Evolutionary conservation across 257 asterid genomes (phyloP), one percentile per base, ranked within the genome.

Genomic region (Solanum megistacrolobum): DNA sequence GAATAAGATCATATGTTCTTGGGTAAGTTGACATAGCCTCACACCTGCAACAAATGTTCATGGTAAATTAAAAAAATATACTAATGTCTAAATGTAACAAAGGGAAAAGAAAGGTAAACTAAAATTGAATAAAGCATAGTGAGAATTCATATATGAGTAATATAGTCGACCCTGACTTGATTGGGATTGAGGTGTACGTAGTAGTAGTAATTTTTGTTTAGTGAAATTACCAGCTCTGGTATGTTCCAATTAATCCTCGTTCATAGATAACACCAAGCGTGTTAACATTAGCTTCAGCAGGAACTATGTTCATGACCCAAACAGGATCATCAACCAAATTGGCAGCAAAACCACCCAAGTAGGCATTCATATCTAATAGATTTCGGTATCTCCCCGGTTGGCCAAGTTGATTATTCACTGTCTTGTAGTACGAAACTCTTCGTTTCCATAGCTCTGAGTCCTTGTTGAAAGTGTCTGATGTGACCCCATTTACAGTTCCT

Each of bases 21-120:
- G 99, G 98, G 83, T 96, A 96, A 9, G 99, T 96, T 34, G 99
- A 96, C 98, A 96, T 95, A n/a, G 99, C 98, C 88, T 96, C 98
- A 72, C 99, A 96, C 98, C 98, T 95, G 88, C 84, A 81, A 81
- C 69, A 85, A 85, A 13, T 21, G 34, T 13, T 12, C 21, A 41
- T 7, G 43, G 23, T 31, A 18, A 25, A 7, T 43, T 3, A 21
- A 81, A 5, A n/a, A 34, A 16, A 41, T 78, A 18, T 25, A 20
- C 52, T 32, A 38, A 27, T 83, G 48, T 29, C 18, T 29, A 87
- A 43, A 66, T 14, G 55, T 25, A 36, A 35, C 43, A 12, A 12
- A 31, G 4, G 34, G 32, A 1, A 16, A 66, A 32, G 32, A 25
- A 10, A 35, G 6, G 29, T 23, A 34, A 60, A n/a, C 39, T 7